Conservation (phyloP, 495 filamentous ascomycete genomes). For the Penicillium atrosanguineum region DNA sequence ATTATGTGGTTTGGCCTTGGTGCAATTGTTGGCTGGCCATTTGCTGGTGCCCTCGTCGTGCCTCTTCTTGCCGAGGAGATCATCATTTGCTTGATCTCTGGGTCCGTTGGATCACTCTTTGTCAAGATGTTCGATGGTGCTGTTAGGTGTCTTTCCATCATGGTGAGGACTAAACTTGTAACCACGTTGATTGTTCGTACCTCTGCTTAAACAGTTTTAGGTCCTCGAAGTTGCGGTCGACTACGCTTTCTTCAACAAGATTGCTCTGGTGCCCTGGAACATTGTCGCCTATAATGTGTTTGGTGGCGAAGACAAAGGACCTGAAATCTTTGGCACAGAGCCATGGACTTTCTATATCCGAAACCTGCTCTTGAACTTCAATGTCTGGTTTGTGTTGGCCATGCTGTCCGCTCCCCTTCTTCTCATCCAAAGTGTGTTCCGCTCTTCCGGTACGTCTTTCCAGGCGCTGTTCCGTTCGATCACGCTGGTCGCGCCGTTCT, state of each 20-base stretch:
- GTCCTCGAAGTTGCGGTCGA: slow-evolving; percentile 64
- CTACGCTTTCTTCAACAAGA: slow-evolving; percentile 75
- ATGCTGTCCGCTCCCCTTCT: slow-evolving; percentile 66
- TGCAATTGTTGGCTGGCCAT: slow-evolving; percentile 91
- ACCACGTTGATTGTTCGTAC: background rate
- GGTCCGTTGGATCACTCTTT: slow-evolving; percentile 54
- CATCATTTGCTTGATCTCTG: slow-evolving; percentile 58
- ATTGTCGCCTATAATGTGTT: slow-evolving; percentile 97
- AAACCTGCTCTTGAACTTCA: slow-evolving; percentile 93
- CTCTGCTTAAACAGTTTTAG: slow-evolving; percentile 34
- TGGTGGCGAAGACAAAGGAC: slow-evolving; percentile 70
- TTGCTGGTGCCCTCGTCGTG: slow-evolving; percentile 76
- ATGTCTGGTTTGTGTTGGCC: slow-evolving; percentile 85
- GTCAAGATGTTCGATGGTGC: slow-evolving; percentile 63
- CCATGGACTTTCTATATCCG: slow-evolving; percentile 96
- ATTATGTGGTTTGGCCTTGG: slow-evolving; percentile 94
- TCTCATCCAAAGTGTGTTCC: slow-evolving; percentile 46
- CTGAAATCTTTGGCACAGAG: slow-evolving; percentile 93
- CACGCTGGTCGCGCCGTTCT: slow-evolving; percentile 78
- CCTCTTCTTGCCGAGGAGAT: slow-evolving; percentile 80
- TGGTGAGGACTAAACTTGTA: slow-evolving; percentile 54
- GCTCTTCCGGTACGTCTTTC: slow-evolving; percentile 36
- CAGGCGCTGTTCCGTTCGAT: slow-evolving; percentile 63
- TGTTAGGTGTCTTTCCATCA: slow-evolving; percentile 59
- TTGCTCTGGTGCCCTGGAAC: slow-evolving; percentile 80